Base-by-base conservation (phyloP, 2,329 filamentous ascomycete species). In the Botryotinia globosa region DNA sequence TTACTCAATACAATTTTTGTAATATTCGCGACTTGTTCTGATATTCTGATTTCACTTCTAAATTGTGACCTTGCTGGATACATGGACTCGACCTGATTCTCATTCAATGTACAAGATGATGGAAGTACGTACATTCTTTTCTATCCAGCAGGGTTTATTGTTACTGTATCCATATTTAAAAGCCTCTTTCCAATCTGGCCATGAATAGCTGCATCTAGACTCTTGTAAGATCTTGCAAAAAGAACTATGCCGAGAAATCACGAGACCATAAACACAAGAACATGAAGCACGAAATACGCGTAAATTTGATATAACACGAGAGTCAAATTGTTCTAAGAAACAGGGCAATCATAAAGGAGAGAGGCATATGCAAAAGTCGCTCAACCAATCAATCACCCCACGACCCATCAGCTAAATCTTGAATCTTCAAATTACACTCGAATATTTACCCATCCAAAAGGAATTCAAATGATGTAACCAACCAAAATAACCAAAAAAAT, bases 381-480 rank as follows among this genome's bases (percentile, higher is more conserved):
- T 22, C 20, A 20, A 16, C 34, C 48, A 67, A 42, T 32, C 8
- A 67, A 54, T 42, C 48, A 42, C 18, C 65, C 22, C 65, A 56
- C 18, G 20, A 32, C 14, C 3, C 34, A 44, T 5, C 25, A 42
- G 18, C 10, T 22, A 18, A 42, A 56, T 56, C 48, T 18, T 29
- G 34, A 56, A 56, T 67, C 25, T 29, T n/a, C 48, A 56, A 42
- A 56, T n/a, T 29, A 3, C 34, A 66, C 22, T 29, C 2, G 22
- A n/a, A 22, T n/a, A 37, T 22, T 39, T 1, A 54, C 25, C 25
- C 25, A 12, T 16, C 10, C 37, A 20, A 42, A 29, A 56, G 22
- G 14, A 42, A 29, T 56, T 18, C 14, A 9, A 32, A 20, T 68
- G 65, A 68, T 68, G 65, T 56, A 68, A 56, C 48, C 65, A 68